Percentiles rank a stretch among this genome's conserved stretches.
Evolutionary conservation across 2,329 filamentous ascomycete genomes (phyloP).

Genomic region (Aspergillus aculeatinus): DNA sequence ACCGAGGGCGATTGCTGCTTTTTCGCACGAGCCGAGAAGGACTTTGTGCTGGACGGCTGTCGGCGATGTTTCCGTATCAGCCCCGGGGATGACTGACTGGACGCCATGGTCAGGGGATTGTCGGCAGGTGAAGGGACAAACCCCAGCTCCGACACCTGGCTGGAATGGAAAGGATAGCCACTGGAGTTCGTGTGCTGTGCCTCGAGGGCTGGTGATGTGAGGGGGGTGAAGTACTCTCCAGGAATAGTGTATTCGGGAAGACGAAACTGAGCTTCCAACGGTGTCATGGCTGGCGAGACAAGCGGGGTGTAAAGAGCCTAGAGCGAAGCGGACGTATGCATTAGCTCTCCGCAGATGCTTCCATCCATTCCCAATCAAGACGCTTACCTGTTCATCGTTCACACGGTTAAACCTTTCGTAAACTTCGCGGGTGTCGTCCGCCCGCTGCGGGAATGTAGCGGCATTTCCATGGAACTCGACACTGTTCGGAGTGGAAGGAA

Average conservation of each 20-base stretch:
- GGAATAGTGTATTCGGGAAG: conserved; percentile 50
- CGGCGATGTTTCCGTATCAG: conserved; percentile 40
- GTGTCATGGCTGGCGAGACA: conserved; percentile 52
- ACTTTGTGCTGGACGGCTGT: conserved; percentile 36
- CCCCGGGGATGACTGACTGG: conserved; percentile 35
- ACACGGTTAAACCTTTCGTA: conserved; percentile 47
- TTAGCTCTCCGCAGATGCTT: conserved; percentile 15
- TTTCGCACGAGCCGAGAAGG: conserved; percentile 35
- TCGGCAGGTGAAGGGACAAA: conserved; percentile 46
- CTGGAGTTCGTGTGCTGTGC: conserved; percentile 42
- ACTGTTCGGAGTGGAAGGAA: conserved; percentile 52
- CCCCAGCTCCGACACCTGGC: conserved; percentile 40
- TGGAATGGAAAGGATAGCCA: conserved; percentile 36
- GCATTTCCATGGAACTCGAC: conserved; percentile 48
- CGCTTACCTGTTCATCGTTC: conserved; percentile 45
- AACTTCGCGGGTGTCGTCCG: conserved; percentile 43
- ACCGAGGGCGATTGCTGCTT: conserved; percentile 47
- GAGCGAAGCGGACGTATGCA: conserved; percentile 13
- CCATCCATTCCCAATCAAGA: neutral
- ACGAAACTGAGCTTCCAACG: conserved; percentile 48
- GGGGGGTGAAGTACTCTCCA: conserved; percentile 51
- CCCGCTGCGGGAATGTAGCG: conserved; percentile 39
- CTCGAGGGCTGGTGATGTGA: conserved; percentile 52
- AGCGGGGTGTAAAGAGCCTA: conserved; percentile 52
- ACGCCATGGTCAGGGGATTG: conserved; percentile 33